Evolutionary conservation across 768 basidiomycete species (phyloP), one percentile per base, ranked within the genome.

Genomic region (Sarcomyxa edulis): DNA sequence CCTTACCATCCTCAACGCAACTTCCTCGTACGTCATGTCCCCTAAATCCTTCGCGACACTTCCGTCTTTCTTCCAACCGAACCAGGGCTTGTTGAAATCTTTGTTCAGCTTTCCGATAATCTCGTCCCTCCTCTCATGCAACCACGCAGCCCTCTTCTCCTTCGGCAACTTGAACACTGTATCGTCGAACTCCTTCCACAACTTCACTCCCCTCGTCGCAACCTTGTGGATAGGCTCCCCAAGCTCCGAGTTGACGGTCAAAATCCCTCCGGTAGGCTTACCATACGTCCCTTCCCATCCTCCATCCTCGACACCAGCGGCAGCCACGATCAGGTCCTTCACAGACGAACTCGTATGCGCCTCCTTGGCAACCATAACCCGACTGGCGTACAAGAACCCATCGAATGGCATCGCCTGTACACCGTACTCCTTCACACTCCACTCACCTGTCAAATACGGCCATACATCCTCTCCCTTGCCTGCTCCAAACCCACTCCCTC

Each of bases 221-320:
- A 99, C 89, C 71, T 99, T 99, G 71, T 99, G 96, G 51, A 98
- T 98, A 8, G 96, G 96, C 61, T 99, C 96, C 27, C 94, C 94
- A 34, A 99, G 77, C 69, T 99, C 96, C 4, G 95, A 98, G 48
- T 84, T 87, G 45, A 99, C 96, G 5, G 95, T 98, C 45, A 98
- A 74, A 49, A 98, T 85, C 24, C 96, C 95, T 41, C 95, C 96
- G 5, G 93, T 96, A 44, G 93, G 86, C 64, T 89, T 92, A 47
- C 72, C 64, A 59, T 98, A 98, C 0, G 96, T 97, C 23, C 85
- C 88, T 58, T 98, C 95, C 92, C 94, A 98, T 40, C 84, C 69
- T 36, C 68, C 74, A 53, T 98, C 93, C 22, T 78, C 74, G 26
- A 97, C 93, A 62, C 96, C 96, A n/a, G 84, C 54, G 2, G 95